Evolutionary conservation across 1,284 basidiomycete species (phyloP), one percentile per base, ranked within the genome.

Genomic region (Tausonia pullulans): DNA sequence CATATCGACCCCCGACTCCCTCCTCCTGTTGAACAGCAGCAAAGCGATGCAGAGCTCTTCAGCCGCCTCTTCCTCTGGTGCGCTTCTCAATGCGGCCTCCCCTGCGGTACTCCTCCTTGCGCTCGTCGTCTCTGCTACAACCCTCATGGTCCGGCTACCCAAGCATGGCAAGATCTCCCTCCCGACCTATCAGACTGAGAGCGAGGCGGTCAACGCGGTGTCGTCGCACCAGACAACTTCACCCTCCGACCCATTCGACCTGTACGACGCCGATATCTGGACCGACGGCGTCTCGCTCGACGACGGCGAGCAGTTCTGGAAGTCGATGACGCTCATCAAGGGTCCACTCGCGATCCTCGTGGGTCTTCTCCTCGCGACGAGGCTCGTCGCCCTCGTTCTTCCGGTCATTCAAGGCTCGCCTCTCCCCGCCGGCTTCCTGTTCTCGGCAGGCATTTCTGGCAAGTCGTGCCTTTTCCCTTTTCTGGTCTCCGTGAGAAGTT

Each of bases 221-320:
- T 16, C 16, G 43, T 40, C 2, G 44, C 9, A 8, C n/a, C 27
- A 14, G 46, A 46, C 27, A 41, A 51, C 4, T 11, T 6, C 43
- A 9, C 13, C 9, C 59, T 27, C 60, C 64, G 90, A 93, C 72
- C 84, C 88, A 3, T 92, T 91, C 73, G 84, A 91, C 69, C 82
- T 92, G 48, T 82, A 84, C 43, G 84, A 77, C 53, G 82, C 85
- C 3, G 83, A 85, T 69, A 86, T 91, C 71, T 71, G 83, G 46
- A 70, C 84, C 11, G 86, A 93, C 71, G 90, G 90, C 1, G 82
- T 83, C 62, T 87, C 88, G 9, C 80, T 93, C 56, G 78, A 88
- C 27, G 84, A 83, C 60, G 81, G 81, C 27, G 4, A 3, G 9
- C 11, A 45, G 41, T 67, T 68, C 61, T 70, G 86, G 85, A 80